Conservation (phyloP, 2,329 filamentous ascomycete genomes). For the Aspergillus piperis region DNA sequence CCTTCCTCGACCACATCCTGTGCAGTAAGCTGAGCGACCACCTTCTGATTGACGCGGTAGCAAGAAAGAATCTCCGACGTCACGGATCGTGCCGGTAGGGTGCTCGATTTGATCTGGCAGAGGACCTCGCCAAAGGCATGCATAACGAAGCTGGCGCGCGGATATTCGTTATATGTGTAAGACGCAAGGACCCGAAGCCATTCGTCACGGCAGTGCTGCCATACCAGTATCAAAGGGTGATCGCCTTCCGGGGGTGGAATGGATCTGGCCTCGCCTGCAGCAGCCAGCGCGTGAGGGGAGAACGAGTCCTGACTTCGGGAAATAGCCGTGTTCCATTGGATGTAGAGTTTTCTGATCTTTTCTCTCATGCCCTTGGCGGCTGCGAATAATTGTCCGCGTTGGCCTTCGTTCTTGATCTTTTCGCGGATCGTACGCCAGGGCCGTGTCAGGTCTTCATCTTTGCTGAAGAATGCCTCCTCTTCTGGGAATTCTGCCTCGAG, state of each 20-base stretch:
- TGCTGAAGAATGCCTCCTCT: slow-evolving; percentile 7
- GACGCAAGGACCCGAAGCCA: slow-evolving; percentile 44
- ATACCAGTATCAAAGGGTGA: slow-evolving; percentile 39
- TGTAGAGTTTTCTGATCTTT: slow-evolving; percentile 22
- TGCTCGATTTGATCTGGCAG: slow-evolving; percentile 35
- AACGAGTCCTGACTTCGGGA: slow-evolving; percentile 18
- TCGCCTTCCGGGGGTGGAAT: slow-evolving; percentile 34
- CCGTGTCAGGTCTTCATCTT: slow-evolving; percentile 40
- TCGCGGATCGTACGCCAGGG: slow-evolving; percentile 32
- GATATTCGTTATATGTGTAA: slow-evolving; percentile 33
- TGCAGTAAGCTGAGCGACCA: slow-evolving; percentile 28
- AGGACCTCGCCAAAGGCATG: slow-evolving; percentile 38
- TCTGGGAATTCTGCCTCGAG: slow-evolving; percentile 34
- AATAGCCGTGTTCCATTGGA: slow-evolving; percentile 24
- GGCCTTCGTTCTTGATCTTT: slow-evolving; percentile 23
- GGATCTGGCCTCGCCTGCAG: slow-evolving; percentile 29
- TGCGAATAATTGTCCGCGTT: slow-evolving; percentile 18
- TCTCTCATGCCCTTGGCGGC: slow-evolving; percentile 22
- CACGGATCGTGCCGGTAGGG: slow-evolving; percentile 27
- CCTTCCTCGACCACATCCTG: slow-evolving; percentile 20
- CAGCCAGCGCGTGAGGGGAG: slow-evolving; percentile 26
- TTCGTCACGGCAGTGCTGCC: slow-evolving; percentile 34
- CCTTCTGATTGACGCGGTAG: slow-evolving; percentile 37
- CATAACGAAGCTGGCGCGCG: slow-evolving; percentile 27
- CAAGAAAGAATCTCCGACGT: slow-evolving; percentile 31